These are phyloP conservation scores for Bidens hawaiensis DNA, from an alignment of 140 eudicot species.

Conservation along the genomic window DNA sequence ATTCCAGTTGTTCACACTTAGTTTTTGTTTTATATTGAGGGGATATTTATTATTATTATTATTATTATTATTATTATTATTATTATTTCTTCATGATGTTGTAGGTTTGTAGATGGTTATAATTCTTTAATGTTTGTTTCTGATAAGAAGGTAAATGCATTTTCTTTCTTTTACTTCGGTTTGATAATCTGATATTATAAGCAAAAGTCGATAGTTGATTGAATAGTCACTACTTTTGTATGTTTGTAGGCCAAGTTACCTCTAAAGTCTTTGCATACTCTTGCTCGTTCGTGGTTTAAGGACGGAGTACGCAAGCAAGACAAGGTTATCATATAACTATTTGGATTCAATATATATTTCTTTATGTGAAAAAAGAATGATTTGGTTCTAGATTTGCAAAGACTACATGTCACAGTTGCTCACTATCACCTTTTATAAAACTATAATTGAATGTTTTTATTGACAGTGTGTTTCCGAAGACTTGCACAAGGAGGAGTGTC, in stretches of 20 bases:
- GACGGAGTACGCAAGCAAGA: constrained; percentile 2
- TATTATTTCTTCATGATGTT: constrained; percentile 11
- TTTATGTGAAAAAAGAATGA: neutral
- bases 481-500: neutral
- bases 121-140: neutral
- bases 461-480: neutral
- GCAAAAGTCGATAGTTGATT: neutral
- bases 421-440: neutral
- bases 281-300: constrained; percentile 29
- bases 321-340: too few relatives aligned
- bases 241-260: constrained; percentile 15
- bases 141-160: constrained; percentile 10
- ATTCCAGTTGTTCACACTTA: constrained; percentile 12
- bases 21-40: neutral
- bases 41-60: neutral
- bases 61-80: neutral
- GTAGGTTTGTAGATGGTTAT: neutral
- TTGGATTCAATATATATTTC: neutral
- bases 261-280: neutral
- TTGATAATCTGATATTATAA: neutral
- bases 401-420: neutral
- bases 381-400: neutral
- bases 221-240: neutral
- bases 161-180: constrained; percentile 1
- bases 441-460: neutral